Base-by-base conservation (phyloP, 257 asterid species). In the Paraleonurus japonicus region DNA sequence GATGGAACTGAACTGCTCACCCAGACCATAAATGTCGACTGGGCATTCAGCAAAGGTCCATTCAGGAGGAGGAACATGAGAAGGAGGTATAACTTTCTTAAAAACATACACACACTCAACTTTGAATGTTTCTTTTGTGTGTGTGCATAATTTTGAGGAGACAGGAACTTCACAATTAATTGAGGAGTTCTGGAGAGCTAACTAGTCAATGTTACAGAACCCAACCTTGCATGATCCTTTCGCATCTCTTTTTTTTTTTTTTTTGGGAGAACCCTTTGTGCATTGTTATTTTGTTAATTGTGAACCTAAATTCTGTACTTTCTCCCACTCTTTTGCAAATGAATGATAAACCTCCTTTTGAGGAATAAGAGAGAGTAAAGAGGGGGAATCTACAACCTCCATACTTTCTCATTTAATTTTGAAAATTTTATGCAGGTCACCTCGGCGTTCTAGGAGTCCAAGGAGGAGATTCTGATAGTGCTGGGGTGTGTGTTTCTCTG, bases 41-140 rank as follows among this genome's bases (percentile, higher is more conserved):
- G 98, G 98, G 97, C 98, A 71, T 93, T 93, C 84, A 93, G 98
- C 88, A 90, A 84, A 80, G 97, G 98, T 27, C 88, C 98, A 70
- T 93, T 93, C 81, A 90, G 83, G 63, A 90, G 94, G 85, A 92
- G 88, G 86, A 90, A 83, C 82, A 54, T 74, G 79, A 87, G 87
- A 58, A 82, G 95, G 82, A 89, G 98, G 98, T 92, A 85, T 59
- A 28, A 53, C 20, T 17, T 61, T 69, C 47, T 47, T 20, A 53
- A 23, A 67, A 12, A 71, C 69, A 5, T 13, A 67, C n/a, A 43
- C 43, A 51, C 5, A 13, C 51, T 3, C 7, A 13, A 43, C 10
- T 11, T 13, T 3, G 15, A 8, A 43, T 43, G 48, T 41, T 11
- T 12, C 3, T 28, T 6, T 15, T 54, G 50, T 1, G 50, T 13